Base-by-base conservation (phyloP, 805 yeast genomes). In the Metschnikowia lunata region DNA sequence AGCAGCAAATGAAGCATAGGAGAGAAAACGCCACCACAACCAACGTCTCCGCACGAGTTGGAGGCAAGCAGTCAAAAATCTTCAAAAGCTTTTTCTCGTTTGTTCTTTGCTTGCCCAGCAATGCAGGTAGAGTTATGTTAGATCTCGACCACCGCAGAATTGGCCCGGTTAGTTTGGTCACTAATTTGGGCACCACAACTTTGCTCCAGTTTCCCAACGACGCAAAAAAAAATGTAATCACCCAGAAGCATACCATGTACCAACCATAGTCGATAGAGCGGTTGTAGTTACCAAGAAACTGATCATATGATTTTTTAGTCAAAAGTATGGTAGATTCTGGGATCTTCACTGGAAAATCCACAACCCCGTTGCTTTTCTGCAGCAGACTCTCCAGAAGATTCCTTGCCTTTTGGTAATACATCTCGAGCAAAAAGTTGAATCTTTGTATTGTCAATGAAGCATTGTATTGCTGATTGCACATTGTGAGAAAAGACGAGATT, bases 261-360 rank as follows among this genome's bases (percentile, higher is more conserved):
- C 56, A 59, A 14, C 74, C 64, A 49, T 40, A 12, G 30, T 46
- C 39, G 64, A 76, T 66, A 3, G 82, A 74, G 18, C 62, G 62
- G 42, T 67, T 69, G 44, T 66, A 68, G 55, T 69, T 70, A 8
- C 74, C 74, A 36, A 69, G 55, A 46, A 64, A 70, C 39, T 63
- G 69, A 36, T 62, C 67, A 46, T 65, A 69, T 3, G 70, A 52
- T 10, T 48, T 54, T 30, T 56, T 54, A 47, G 56, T 62, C 2
- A 53, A 27, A 4, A 35, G 7, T 9, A 60, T 56, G 8, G 40
- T 37, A 2, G 56, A 37, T 8, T 58, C 59, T 29, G 63, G 49
- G 23, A 69, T 51, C 39, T 52, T 56, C 11, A 66, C 56, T 0
- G 71, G 72, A 33, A 39, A 46, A 34, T 52, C 52, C 7, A 59